phyloP scores from a whole-genome alignment of 2,329 filamentous ascomycete genomes.

The Alternaria consortialis region DNA sequence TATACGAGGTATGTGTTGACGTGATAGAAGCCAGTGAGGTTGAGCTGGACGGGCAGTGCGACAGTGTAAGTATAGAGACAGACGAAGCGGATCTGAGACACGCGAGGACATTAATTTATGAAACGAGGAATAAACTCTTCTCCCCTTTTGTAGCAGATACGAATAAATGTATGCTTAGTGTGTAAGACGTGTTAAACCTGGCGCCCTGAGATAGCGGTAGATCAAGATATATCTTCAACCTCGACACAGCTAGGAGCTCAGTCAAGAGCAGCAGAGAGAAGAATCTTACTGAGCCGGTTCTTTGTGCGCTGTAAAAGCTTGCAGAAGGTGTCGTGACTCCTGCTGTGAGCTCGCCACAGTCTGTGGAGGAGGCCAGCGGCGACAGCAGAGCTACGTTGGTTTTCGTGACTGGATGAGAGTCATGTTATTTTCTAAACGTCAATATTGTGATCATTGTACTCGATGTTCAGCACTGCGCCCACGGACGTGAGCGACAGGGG shows the following conservation, averaged over 20 bases:
- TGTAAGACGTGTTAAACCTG: not conserved
- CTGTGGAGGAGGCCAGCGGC: too few species aligned
- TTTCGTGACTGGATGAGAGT: too few species aligned
- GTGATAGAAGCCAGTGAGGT: not conserved
- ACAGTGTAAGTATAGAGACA: not conserved
- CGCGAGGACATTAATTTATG: not conserved
- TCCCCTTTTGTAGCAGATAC: not conserved
- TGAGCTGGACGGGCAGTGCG: not conserved
- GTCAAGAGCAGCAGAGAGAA: too few species aligned
- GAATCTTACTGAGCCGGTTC: not conserved
- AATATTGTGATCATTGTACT: not conserved
- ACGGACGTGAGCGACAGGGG: not conserved
- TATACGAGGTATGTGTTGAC: not conserved
- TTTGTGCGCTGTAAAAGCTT: not conserved
- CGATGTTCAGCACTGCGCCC: not conserved
- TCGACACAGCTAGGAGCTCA: too few species aligned
- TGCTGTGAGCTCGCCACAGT: not conserved
- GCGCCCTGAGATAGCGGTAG: not conserved
- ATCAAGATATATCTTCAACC: not conserved
- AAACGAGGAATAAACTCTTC: not conserved
- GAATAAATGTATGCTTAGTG: not conserved
- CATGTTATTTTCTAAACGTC: too few species aligned
- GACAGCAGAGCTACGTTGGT: too few species aligned
- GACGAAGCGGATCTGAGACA: not conserved
- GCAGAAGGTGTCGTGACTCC: too few species aligned